Evolutionary conservation across 2,329 filamentous ascomycete genomes (phyloP).

Genomic region (Verticillium albo-atrum): DNA sequence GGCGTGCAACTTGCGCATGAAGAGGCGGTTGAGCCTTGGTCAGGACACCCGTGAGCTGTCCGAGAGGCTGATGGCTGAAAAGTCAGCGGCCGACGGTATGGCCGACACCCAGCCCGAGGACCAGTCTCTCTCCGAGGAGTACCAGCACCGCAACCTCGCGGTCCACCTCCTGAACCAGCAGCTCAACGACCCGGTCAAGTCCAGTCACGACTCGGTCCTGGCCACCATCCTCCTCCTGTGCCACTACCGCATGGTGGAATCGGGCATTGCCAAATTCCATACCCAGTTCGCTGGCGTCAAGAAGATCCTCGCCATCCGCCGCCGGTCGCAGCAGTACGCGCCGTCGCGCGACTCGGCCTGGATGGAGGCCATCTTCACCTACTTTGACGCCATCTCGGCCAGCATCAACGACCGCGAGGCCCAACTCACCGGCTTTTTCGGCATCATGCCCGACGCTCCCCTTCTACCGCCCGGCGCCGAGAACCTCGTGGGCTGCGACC

Average conservation of each 20-base stretch:
- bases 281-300: slow-evolving; percentile 91
- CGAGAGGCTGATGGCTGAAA: slow-evolving; percentile 43
- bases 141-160: slow-evolving; percentile 75
- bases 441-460: slow-evolving; percentile 39
- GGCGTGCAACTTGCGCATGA: slow-evolving; percentile 87
- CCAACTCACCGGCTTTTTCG: slow-evolving; percentile 69
- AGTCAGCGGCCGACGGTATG: slow-evolving; percentile 37
- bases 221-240: slow-evolving; percentile 85
- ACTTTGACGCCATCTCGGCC: slow-evolving; percentile 89
- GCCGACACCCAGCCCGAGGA: slow-evolving; percentile 51
- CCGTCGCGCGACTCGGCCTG: slow-evolving; percentile 69
- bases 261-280: slow-evolving; percentile 86
- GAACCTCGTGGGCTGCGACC: slow-evolving; percentile 84
- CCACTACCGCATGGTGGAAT: slow-evolving; percentile 90
- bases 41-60: slow-evolving; percentile 48
- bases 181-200: slow-evolving; percentile 69
- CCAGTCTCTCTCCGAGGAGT: slow-evolving; percentile 70
- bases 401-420: slow-evolving; percentile 89
- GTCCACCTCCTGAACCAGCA: slow-evolving; percentile 81
- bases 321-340: slow-evolving; percentile 49
- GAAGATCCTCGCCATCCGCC: slow-evolving; percentile 77
- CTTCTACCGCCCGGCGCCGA: slow-evolving; percentile 62
- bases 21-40: slow-evolving; percentile 60
- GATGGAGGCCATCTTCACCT: slow-evolving; percentile 91
- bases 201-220: slow-evolving; percentile 80